Evolutionary conservation across 148 eudicot genomes (phyloP).

Genomic region (Simmondsia chinensis): DNA sequence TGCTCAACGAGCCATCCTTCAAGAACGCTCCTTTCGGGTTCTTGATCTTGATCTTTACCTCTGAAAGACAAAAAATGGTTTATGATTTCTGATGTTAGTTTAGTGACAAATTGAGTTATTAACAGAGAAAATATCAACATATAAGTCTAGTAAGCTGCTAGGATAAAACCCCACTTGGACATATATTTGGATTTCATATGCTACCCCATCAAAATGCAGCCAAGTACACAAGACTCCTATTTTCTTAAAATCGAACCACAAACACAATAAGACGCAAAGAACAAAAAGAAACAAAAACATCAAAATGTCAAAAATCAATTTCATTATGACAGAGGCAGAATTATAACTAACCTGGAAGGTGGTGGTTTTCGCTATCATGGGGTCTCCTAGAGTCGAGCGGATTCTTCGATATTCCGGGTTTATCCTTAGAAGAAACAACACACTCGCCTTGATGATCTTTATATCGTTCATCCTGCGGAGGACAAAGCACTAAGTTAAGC

Average conservation of each 20-base stretch:
- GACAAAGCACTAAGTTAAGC: slow-evolving; percentile 10
- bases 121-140: too few relatives aligned
- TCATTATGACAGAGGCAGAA: slow-evolving; percentile 1
- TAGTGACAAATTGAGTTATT: too few relatives aligned
- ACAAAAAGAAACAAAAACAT: background rate
- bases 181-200: too few relatives aligned
- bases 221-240: too few relatives aligned
- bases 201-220: too few relatives aligned
- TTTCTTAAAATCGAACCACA: too few relatives aligned
- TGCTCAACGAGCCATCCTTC: slow-evolving; percentile 10
- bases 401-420: slow-evolving; percentile 23
- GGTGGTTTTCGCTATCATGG: slow-evolving; percentile 31
- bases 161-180: too few relatives aligned
- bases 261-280: background rate
- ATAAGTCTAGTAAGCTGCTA: too few relatives aligned
- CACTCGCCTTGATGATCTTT: slow-evolving; percentile 22
- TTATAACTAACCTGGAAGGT: slow-evolving; percentile 38
- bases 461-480: slow-evolving; percentile 39
- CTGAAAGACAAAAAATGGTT: background rate
- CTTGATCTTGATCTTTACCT: background rate
- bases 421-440: slow-evolving; percentile 28
- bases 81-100: too few relatives aligned
- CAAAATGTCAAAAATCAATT: background rate
- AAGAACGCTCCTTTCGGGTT: background rate
- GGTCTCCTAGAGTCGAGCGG: slow-evolving; percentile 30